Evolutionary conservation across 75 land plant genomes (phyloP).

Genomic region (Picea sitchensis): DNA sequence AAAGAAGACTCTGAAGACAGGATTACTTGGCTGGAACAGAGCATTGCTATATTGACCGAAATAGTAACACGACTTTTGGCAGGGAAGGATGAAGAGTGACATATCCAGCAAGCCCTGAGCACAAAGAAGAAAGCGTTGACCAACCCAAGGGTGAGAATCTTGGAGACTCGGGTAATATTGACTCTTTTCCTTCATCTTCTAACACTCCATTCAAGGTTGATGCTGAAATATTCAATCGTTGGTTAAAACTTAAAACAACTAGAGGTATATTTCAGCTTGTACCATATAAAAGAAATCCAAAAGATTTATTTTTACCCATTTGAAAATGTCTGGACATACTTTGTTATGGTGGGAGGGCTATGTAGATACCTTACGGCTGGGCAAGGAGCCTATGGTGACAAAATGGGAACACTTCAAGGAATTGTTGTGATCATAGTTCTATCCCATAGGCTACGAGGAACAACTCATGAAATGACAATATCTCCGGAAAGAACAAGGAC

Average conservation of each 20-base stretch:
- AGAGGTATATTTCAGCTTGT: too few species aligned
- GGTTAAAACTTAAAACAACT: not conserved
- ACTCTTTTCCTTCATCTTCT: too few species aligned
- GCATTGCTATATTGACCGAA: too few species aligned
- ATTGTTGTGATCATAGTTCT: too few species aligned
- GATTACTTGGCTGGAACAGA: too few species aligned
- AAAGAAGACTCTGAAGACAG: too few species aligned
- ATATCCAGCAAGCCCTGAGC: too few species aligned
- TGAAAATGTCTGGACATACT: not conserved
- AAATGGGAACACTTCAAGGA: not conserved
- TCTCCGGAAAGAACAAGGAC: not conserved
- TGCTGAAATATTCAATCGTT: not conserved
- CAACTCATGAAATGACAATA: not conserved
- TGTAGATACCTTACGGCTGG: not conserved
- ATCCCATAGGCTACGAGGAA: not conserved
- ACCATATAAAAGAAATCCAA: not conserved
- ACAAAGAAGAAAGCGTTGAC: too few species aligned
- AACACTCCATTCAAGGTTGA: not conserved
- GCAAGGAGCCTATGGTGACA: not conserved
- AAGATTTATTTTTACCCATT: not conserved
- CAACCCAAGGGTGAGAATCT: too few species aligned
- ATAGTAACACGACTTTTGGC: too few species aligned
- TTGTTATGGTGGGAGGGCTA: not conserved
- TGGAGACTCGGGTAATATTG: too few species aligned
- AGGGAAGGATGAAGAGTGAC: too few species aligned